Evolutionary conservation across 148 eudicot genomes (phyloP), one percentile per base, ranked within the genome.

Genomic region (Talinum fruticosum): DNA sequence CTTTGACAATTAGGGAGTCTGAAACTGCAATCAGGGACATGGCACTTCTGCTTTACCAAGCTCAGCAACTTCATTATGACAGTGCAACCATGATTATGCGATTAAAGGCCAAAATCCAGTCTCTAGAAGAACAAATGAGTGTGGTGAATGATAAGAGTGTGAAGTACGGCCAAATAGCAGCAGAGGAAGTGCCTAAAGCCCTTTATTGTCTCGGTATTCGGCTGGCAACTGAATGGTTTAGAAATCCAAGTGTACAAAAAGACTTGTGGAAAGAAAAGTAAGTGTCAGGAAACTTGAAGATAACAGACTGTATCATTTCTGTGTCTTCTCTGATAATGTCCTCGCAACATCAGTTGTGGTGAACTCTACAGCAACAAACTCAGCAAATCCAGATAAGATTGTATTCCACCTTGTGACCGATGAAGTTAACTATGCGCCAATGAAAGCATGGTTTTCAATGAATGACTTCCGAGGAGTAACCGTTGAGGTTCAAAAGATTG

Each of bases 141-240:
- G 76, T 88, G 8, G 87, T 90, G 30, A 89, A 57, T 51, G 97
- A 90, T 69, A 92, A 90, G 78, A 92, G 94, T 78, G 83, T 88
- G 1, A 90, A 90, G 68, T 92, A 87, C 84, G 94, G 94, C 51
- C 94, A 92, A 75, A 92, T 92, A 53, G 97, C 93, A 34, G 97
- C 97, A 47, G 97, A 92, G 84, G 97, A 92, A 90, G 92, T 92
- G 51, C 97, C 97, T 28, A 92, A 92, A 77, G 85, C 91, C 84
- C 88, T 92, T 33, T 92, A 89, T 78, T 92, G 97, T 79, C 94
- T 92, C 57, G 97, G 97, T 75, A 90, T 92, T 66, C 86, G 82
- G 65, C 79, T 92, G 72, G 83, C 92, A 62, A 85, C 88, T 57
- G 97, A 92, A 78, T 92, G 97, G 97, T 92, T 89, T 82, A 85